Evolutionary conservation across 2,329 filamentous ascomycete species (phyloP), one percentile per base, ranked within the genome.

Genomic region (Claviceps monticola): DNA sequence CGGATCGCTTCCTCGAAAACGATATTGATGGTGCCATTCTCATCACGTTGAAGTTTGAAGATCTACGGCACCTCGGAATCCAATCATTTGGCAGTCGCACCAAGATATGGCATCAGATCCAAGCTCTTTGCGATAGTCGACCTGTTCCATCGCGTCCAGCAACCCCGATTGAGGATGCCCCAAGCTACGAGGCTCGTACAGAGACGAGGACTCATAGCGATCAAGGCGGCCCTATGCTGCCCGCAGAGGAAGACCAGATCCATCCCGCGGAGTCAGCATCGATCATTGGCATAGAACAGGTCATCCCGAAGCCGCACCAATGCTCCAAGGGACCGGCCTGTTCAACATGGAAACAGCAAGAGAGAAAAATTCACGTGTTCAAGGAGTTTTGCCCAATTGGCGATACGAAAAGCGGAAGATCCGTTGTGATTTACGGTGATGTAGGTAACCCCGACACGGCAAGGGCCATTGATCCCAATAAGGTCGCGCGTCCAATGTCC

Each of bases 1-100:
- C 93, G 11, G 83, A 94, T 61, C 87, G 85, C 59, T 96, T 98
- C 61, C 77, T 90, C 55, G 79, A 85, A 60, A 94, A 98, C 66
- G 91, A 98, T 63, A 96, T 98, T 65, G 88, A 84, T 26, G 91
- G 91, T 14, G 76, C 82, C 4, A 87, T 97, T 52, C 72, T 97
- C 19, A 82, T 95, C 50, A 89, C 91, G n/a, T 72, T 98, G 44
- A 89, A 95, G 63, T 90, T 91, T 59, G 88, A 95, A 56, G 90
- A 93, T 60, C 71, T 93, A 52, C 84, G 84, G 65, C 87, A 93
- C 67, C 75, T 93, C 17, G 83, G 83, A 57, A 91, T 93, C 52
- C 74, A 78, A 54, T 91, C 87, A 1, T 91, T 93, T 62, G 87
- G 87, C 44, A 84, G 90, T 59, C 76, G 87, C 54, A 88, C 85